phyloP scores from a whole-genome alignment of 306 rosid genomes.

The Mimosa bimucronata region DNA sequence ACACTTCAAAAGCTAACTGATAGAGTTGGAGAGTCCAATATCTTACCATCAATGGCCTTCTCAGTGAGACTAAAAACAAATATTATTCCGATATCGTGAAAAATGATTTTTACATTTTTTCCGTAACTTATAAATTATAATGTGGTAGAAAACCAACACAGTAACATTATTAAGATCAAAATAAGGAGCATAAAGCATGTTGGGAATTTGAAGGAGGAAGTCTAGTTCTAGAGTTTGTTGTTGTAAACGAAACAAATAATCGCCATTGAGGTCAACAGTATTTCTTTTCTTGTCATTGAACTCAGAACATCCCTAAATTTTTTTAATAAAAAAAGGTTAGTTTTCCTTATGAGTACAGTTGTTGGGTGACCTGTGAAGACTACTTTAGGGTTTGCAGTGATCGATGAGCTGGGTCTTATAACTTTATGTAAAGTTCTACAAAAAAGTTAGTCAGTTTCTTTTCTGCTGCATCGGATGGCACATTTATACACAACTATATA shows the following conservation, averaged over 20 bases:
- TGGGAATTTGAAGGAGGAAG: not conserved
- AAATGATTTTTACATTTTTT: too few species aligned
- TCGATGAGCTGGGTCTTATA: constrained; percentile 2
- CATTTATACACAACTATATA: not conserved
- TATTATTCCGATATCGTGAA: not conserved
- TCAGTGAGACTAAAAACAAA: too few species aligned
- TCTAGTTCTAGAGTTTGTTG: not conserved
- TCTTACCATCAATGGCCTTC: too few species aligned
- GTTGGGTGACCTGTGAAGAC: not conserved
- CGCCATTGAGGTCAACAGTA: not conserved
- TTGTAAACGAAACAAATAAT: not conserved
- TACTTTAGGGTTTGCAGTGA: not conserved
- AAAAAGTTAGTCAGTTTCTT: constrained; percentile 1
- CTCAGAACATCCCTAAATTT: not conserved
- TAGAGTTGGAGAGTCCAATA: too few species aligned
- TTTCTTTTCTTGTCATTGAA: not conserved
- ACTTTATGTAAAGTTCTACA: not conserved
- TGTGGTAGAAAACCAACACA: not conserved
- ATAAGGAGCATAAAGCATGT: not conserved
- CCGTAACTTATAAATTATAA: too few species aligned
- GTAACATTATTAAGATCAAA: not conserved
- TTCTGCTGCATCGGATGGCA: not conserved
- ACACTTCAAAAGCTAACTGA: too few species aligned
- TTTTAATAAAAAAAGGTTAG: not conserved
- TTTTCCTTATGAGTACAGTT: not conserved